Conservation (phyloP, 1,284 basidiomycete species). For the Chalciporus sp. region DNA sequence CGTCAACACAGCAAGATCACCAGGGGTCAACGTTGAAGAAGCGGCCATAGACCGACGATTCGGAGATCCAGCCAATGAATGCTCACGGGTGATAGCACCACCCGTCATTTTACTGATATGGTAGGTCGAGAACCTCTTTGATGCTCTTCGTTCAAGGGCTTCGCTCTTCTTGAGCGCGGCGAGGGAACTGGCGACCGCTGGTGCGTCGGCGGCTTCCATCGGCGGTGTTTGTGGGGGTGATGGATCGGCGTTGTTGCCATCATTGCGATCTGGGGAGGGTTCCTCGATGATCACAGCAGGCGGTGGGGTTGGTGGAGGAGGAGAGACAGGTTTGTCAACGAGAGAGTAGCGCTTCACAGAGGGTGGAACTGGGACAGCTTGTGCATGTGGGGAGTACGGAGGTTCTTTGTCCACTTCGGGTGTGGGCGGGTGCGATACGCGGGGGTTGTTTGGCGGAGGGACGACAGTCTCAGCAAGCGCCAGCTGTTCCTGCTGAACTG, state of each 20-base stretch:
- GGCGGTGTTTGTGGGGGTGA: conserved; percentile 46
- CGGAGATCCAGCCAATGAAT: conserved; percentile 33
- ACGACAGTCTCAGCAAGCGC: conserved; percentile 15
- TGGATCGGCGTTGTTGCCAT: conserved; percentile 28
- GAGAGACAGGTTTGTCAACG: conserved; percentile 59
- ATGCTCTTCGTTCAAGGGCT: conserved; percentile 87
- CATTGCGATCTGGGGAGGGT: conserved; percentile 40
- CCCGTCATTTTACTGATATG: conserved; percentile 95
- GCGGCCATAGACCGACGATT: conserved; percentile 71
- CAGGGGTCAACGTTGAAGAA: conserved; percentile 59
- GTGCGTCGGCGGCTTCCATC: conserved; percentile 47
- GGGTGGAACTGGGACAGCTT: conserved; percentile 47
- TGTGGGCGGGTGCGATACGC: conserved; percentile 19
- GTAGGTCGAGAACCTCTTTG: conserved; percentile 96
- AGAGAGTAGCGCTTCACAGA: conserved; percentile 77
- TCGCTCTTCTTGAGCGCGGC: conserved; percentile 89
- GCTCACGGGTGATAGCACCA: conserved; percentile 46
- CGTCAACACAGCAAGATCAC: conserved; percentile 68
- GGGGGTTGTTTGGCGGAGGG: conserved; percentile 2
- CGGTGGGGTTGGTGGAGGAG: conserved; percentile 33
- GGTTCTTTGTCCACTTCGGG: conserved; percentile 27
- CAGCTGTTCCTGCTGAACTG: conserved; percentile 11
- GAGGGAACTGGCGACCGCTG: conserved; percentile 81
- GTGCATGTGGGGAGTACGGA: conserved; percentile 35
- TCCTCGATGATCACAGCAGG: conserved; percentile 61